A percentile compares a stretch with the other conserved stretches of the same genome.
These are phyloP conservation scores for Aegilops umbellulata DNA, from an alignment of 176 grass and related monocot species.

Conservation along the genomic window DNA sequence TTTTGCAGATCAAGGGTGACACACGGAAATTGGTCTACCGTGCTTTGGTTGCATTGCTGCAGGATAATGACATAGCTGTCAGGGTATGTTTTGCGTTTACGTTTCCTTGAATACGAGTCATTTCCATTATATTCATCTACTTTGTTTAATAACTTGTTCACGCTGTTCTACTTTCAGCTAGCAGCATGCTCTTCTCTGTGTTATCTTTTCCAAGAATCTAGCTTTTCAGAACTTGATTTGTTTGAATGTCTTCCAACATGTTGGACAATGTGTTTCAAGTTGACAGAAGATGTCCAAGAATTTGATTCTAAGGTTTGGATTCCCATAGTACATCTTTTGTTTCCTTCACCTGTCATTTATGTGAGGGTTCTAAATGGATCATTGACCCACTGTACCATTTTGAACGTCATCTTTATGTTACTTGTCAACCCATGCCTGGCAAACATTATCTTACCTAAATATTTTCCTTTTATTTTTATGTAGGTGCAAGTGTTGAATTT, in stretches of 20 bases:
- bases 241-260: constrained; percentile 91
- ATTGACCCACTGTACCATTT: constrained; percentile 5
- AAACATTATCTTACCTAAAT: constrained; percentile 5
- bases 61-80: constrained; percentile 80
- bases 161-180: constrained; percentile 64
- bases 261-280: constrained; percentile 95
- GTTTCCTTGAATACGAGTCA: constrained; percentile 11
- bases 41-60: constrained; percentile 89
- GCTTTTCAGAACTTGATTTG: constrained; percentile 89
- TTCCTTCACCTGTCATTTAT: constrained; percentile 30
- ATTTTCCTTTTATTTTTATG: constrained; percentile 23
- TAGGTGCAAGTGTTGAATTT: constrained; percentile 99
- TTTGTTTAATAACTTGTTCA: constrained; percentile 43
- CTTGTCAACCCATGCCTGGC: constrained; percentile 1
- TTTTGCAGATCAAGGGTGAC: constrained; percentile 85
- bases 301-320: constrained; percentile 97
- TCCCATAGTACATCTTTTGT: constrained; percentile 11
- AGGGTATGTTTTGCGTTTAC: constrained; percentile 54
- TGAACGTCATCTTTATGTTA: constrained; percentile 9
- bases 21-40: constrained; percentile 81
- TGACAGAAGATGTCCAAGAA: constrained; percentile 93
- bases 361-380: background rate
- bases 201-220: constrained; percentile 98
- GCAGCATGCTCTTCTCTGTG: constrained; percentile 91
- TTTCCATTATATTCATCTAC: constrained; percentile 13